Base-by-base conservation (phyloP, 352 stramenopile genomes). In the Phytopythium boreale region DNA sequence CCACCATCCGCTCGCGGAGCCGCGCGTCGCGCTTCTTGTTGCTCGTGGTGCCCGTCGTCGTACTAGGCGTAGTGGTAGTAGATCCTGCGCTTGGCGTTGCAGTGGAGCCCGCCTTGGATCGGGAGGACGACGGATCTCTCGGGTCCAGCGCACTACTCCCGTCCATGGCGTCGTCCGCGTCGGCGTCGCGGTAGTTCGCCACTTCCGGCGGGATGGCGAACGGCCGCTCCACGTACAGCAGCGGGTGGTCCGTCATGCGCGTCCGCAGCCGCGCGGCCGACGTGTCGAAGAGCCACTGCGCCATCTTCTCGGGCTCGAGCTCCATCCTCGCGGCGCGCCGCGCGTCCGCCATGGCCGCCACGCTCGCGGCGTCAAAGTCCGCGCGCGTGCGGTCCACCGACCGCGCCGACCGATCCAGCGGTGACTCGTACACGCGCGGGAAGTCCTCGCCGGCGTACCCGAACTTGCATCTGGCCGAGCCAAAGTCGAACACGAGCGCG, bases 381-480 rank as follows among this genome's bases (percentile, higher is more conserved):
- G 65, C 41, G 11, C 66, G 56, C 20, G 57, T 47, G n/a, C 73
- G 70, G 27, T 72, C 67, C 26, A 65, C 63, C 9, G 56, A 60
- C 43, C 69, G 59, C 7, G 67, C 26, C 5, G 58, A 26, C 2
- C 63, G 19, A 3, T 26, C 36, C 20, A 84, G 34, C 9, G 79
- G 74, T 27, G 64, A 73, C 64, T 92, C 83, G 58, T 71, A 90
- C 24, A 92, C 80, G 43, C 87, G 87, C 46, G 89, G 89, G 57
- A 89, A 92, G 61, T 97, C 89, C 67, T 97, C 89, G 59, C 90
- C 90, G 1, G 89, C 87, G 68, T 90, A 97, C 34, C 90, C 90
- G 55, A 95, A 77, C 62, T 96, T 92, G 72, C 82, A 91, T 20
- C 72, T 73, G 1, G 80, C 69, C 39, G 81, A 88, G 66, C 86